Evolutionary conservation across 306 rosid species (phyloP), one percentile per base, ranked within the genome.

Genomic region (Malus asiatica): DNA sequence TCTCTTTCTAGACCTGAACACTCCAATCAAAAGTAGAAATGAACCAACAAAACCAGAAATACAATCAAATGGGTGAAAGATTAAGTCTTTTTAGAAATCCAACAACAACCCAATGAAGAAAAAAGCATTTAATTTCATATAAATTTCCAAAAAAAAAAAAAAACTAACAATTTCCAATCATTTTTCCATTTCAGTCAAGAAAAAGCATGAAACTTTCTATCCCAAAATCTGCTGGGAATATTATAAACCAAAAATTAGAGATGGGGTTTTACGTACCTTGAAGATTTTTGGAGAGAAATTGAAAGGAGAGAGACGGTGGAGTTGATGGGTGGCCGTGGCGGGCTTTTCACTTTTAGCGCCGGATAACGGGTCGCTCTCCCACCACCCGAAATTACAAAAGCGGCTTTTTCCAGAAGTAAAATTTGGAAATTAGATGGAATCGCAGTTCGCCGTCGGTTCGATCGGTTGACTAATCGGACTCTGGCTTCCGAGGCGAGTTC

Each of bases 311-410:
- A 35, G 40, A 58, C 13, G 52, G 66, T 33, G n/a, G 53, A 11
- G 14, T 72, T 44, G 66, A 33, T 35, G 18, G 52, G 18, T 46
- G 19, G 53, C 19, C 52, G 19, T 48, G 76, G 76, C 27, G 35
- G 67, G 66, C 16, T 13, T 42, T 61, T 14, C 68, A 3, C 44
- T 42, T 60, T 25, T 25, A 40, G 59, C 44, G 69, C 51, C 69
- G 45, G 69, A 73, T 51, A 62, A 62, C 25, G 46, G 61, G 77
- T 22, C 30, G 61, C 46, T 29, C 59, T 61, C 68, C 69, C 77
- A 73, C 69, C 77, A 59, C 77, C 77, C 35, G 58, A 42, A 42
- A 44, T 40, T 3, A 59, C 30, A 18, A 42, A 23, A 18, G 12
- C 4, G 45, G 68, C 7, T 42, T 60, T 59, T 30, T 64, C 14